Evolutionary conservation across 192 early-diverging fungal genomes (phyloP).

Genomic region (Umbelopsis vinacea): DNA sequence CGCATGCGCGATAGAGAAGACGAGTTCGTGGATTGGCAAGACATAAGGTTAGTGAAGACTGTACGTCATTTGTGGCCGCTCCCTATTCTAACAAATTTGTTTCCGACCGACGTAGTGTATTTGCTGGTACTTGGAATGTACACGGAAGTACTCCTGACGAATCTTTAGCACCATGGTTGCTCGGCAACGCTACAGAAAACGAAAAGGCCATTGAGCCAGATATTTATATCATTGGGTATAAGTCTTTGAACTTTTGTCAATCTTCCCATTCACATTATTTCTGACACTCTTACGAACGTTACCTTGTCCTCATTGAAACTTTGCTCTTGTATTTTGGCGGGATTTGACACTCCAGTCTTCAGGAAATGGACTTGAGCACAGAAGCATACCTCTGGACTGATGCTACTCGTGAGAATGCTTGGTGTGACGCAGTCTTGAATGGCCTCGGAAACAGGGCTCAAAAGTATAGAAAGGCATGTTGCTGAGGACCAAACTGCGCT

Average conservation of each 20-base stretch:
- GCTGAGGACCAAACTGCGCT: slow-evolving; percentile 9
- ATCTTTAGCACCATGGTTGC: slow-evolving; percentile 68
- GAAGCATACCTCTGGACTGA: slow-evolving; percentile 88
- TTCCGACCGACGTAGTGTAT: slow-evolving; percentile 49
- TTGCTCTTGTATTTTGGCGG: slow-evolving; percentile 1
- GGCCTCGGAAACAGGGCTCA: slow-evolving; percentile 57
- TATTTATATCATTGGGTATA: slow-evolving; percentile 75
- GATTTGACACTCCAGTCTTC: slow-evolving; percentile 64
- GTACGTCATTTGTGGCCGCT: not conserved
- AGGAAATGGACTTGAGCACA: slow-evolving; percentile 86
- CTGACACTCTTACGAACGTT: no score
- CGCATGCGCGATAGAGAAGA: slow-evolving; percentile 41
- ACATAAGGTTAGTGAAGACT: slow-evolving; percentile 28
- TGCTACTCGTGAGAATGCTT: slow-evolving; percentile 77
- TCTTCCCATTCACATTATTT: no score
- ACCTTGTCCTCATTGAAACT: not conserved
- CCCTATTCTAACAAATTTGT: not conserved
- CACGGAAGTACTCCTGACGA: slow-evolving; percentile 72
- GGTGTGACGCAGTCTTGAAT: slow-evolving; percentile 74
- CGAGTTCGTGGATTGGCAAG: slow-evolving; percentile 43
- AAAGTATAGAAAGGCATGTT: slow-evolving; percentile 63
- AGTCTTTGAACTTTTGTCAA: not conserved
- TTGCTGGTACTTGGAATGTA: slow-evolving; percentile 93
- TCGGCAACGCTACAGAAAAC: slow-evolving; percentile 43
- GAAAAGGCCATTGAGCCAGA: slow-evolving; percentile 53